Conservation (phyloP, 2,329 filamentous ascomycete species). For the Lasiodiplodia citricola region DNA sequence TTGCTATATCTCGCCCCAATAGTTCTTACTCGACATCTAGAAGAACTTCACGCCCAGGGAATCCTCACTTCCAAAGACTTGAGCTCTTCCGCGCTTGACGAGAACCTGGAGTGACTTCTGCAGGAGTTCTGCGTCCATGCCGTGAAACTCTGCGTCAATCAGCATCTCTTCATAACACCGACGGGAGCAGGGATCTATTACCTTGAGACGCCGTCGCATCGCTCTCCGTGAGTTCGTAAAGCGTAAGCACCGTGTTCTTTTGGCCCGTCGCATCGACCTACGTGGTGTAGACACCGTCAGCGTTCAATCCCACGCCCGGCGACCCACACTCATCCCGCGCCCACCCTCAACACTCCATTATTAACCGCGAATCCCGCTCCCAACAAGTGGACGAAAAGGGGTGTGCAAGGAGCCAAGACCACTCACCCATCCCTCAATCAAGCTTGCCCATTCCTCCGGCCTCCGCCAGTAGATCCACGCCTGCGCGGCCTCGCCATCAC, state of each 20-base stretch:
- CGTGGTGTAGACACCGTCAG: neutral
- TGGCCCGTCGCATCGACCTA: conserved; percentile 80
- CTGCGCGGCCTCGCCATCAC: conserved; percentile 37
- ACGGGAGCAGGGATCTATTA: conserved; percentile 45
- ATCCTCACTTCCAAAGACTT: conserved; percentile 89
- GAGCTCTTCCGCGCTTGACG: conserved; percentile 88
- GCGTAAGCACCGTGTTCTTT: conserved; percentile 84
- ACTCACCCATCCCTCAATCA: conserved; percentile 70
- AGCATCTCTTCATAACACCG: neutral
- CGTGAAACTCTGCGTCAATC: conserved; percentile 68
- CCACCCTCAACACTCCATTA: neutral
- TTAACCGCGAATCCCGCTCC: neutral
- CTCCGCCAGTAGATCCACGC: conserved; percentile 84
- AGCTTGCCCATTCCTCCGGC: conserved; percentile 86
- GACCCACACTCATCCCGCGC: neutral
- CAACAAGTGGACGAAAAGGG: neutral
- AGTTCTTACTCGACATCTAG: conserved; percentile 47
- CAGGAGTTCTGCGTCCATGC: conserved; percentile 84
- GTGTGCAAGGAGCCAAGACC: neutral
- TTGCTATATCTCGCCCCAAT: neutral
- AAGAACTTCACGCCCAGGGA: conserved; percentile 97
- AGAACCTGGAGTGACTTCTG: conserved; percentile 78
- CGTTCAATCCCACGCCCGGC: neutral
- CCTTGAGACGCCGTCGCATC: conserved; percentile 73
- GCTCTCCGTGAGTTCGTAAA: conserved; percentile 91